Base-by-base conservation (phyloP, 768 basidiomycete species). In the Lactarius quietus region DNA sequence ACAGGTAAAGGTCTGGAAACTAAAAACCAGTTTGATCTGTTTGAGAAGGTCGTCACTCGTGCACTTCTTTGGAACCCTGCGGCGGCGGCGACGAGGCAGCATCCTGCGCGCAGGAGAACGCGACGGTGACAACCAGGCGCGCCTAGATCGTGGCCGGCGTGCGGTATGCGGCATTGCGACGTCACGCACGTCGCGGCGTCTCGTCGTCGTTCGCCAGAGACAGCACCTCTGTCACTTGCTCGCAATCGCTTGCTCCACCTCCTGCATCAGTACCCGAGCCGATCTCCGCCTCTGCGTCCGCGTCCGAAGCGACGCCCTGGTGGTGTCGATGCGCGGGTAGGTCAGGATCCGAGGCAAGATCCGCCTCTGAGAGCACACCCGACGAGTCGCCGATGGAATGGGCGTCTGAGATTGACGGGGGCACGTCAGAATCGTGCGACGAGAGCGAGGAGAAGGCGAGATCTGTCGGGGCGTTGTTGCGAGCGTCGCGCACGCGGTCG, bases 401-500 rank as follows among this genome's bases (percentile, higher is more conserved):
- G 83, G 82, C n/a, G 59, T 83, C 81, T 52, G 79, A 74, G 54
- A 83, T 3, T 92, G 92, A 38, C 92, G 86, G 28, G n/a, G n/a
- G n/a, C n/a, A n/a, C n/a, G n/a, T n/a, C n/a, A n/a, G n/a, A n/a
- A n/a, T n/a, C n/a, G n/a, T n/a, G n/a, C n/a, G n/a, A n/a, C n/a
- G n/a, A n/a, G n/a, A n/a, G n/a, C n/a, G n/a, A n/a, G n/a, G n/a
- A n/a, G n/a, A n/a, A n/a, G n/a, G n/a, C n/a, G n/a, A n/a, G n/a
- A n/a, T n/a, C n/a, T n/a, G n/a, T n/a, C n/a, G n/a, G n/a, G n/a
- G n/a, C n/a, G n/a, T n/a, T n/a, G n/a, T n/a, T n/a, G n/a, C n/a
- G n/a, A n/a, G n/a, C n/a, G n/a, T n/a, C n/a, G n/a, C n/a, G n/a
- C n/a, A n/a, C n/a, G n/a, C n/a, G n/a, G n/a, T n/a, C n/a, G n/a